Evolutionary conservation across 2,329 filamentous ascomycete species (phyloP).

Genomic region (Epichloe aotearoae): DNA sequence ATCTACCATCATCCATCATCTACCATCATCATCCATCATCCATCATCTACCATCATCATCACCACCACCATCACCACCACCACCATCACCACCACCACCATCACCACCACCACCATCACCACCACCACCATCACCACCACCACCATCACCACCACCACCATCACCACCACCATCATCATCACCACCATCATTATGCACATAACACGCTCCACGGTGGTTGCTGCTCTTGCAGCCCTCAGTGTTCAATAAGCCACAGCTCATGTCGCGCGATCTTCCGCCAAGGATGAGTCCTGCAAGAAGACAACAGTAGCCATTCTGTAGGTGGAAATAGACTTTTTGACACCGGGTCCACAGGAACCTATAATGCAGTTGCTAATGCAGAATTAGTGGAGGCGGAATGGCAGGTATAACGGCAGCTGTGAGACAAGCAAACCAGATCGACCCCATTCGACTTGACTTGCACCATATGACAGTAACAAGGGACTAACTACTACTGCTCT

Average conservation of each 20-base stretch:
- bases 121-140: no score
- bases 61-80: no score
- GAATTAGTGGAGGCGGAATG: conserved; percentile 38
- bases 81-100: no score
- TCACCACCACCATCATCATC: neutral
- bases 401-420: conserved; percentile 48
- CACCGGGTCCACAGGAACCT: neutral
- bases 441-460: no score
- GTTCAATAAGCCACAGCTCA: conserved; percentile 4
- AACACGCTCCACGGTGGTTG: neutral
- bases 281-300: conserved; percentile 12
- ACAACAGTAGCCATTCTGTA: conserved; percentile 20
- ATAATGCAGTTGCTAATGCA: neutral
- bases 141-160: neutral
- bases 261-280: conserved; percentile 1
- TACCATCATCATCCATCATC: neutral
- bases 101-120: neutral
- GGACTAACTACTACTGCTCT: neutral
- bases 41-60: no score
- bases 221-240: conserved; percentile 1
- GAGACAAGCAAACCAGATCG: neutral
- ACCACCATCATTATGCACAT: neutral
- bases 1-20: neutral
- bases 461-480: neutral
- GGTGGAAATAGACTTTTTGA: conserved; percentile 1